Percentiles rank a stretch among this genome's conserved stretches.
Conservation (phyloP, 2,329 filamentous ascomycete genomes). For the Xylariaceae sp. region DNA sequence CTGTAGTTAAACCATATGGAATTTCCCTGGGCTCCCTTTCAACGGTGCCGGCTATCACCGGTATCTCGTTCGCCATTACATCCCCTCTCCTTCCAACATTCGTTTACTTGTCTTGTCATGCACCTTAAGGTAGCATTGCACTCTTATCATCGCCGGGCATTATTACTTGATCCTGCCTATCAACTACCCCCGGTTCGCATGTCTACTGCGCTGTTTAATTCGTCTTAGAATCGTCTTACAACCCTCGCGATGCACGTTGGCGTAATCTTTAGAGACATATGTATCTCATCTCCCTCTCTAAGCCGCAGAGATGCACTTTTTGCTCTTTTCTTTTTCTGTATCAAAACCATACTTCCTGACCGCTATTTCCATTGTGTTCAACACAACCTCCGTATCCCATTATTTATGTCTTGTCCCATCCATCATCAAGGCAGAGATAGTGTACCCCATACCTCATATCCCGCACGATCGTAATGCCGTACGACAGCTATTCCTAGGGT, state of each 20-base stretch:
- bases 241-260: neutral
- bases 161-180: neutral
- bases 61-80: conserved; percentile 1
- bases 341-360: neutral
- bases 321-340: neutral
- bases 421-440: neutral
- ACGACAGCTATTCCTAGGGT: neutral
- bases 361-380: neutral
- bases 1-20: neutral
- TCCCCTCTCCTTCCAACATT: conserved; percentile 3
- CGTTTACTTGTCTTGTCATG: neutral
- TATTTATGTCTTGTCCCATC: neutral
- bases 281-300: neutral
- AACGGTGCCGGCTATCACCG: conserved; percentile 20
- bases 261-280: neutral
- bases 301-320: neutral
- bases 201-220: neutral
- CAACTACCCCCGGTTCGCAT: neutral
- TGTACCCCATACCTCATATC: too few species aligned
- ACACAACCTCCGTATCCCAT: neutral
- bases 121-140: neutral
- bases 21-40: neutral
- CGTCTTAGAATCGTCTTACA: neutral
- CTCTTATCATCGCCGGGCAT: neutral
- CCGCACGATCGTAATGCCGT: too few species aligned